Percentiles rank a stretch among this genome's conserved stretches.
These are phyloP conservation scores for Neoboletus brunneissimus DNA, from an alignment of 768 basidiomycete genomes.

Conservation along the genomic window DNA sequence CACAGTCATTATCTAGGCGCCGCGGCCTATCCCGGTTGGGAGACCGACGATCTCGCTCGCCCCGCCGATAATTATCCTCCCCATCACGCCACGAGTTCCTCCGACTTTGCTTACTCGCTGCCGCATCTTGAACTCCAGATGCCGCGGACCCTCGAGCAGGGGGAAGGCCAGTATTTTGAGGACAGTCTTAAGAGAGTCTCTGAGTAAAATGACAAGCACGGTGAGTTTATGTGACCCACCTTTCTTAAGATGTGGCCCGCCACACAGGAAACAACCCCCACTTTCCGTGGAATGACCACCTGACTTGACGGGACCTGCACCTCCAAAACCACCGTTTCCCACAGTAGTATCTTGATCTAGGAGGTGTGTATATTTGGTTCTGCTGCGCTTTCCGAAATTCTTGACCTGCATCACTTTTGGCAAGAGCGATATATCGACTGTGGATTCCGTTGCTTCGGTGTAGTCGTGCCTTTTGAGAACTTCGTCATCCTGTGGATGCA, in stretches of 20 bases:
- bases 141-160: slow-evolving; percentile 22
- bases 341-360: slow-evolving; percentile 90
- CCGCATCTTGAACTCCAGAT: slow-evolving; percentile 36
- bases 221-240: slow-evolving; percentile 41
- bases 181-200: slow-evolving; percentile 41
- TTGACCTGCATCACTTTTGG: slow-evolving; percentile 97
- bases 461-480: slow-evolving; percentile 81
- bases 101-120: slow-evolving; percentile 35
- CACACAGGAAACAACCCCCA: slow-evolving; percentile 89
- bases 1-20: slow-evolving; percentile 24
- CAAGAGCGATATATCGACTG: slow-evolving; percentile 81
- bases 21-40: slow-evolving; percentile 23
- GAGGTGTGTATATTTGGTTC: slow-evolving; percentile 95
- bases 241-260: slow-evolving; percentile 91
- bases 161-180: slow-evolving; percentile 46
- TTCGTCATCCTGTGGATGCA: slow-evolving; percentile 69
- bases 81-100: slow-evolving; percentile 37
- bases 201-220: slow-evolving; percentile 5
- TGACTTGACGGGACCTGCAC: slow-evolving; percentile 47
- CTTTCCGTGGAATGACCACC: slow-evolving; percentile 55
- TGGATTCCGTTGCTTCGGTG: slow-evolving; percentile 86
- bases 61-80: slow-evolving; percentile 15
- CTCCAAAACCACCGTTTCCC: slow-evolving; percentile 63
- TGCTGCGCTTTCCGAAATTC: slow-evolving; percentile 89
- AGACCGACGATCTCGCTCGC: slow-evolving; percentile 24